Conservation (phyloP, 2,329 filamentous ascomycete species). For the Hymenoscyphus salicellus region DNA sequence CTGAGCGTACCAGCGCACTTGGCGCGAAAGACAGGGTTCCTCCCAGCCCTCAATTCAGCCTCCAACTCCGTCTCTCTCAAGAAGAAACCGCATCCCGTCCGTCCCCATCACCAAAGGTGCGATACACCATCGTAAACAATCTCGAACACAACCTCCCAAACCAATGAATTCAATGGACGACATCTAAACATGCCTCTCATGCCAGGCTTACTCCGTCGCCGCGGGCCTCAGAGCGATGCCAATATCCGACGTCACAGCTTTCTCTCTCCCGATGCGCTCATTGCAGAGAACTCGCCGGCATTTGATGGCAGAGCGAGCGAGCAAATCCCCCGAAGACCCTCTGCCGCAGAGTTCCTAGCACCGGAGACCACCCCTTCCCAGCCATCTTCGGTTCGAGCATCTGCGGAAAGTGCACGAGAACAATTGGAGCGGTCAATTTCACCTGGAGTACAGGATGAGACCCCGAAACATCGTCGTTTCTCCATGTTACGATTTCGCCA, state of each 20-base stretch:
- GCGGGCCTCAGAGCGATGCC: conserved; percentile 29
- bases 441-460: conserved; percentile 54
- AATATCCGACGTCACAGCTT: conserved; percentile 36
- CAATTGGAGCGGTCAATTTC: conserved; percentile 25
- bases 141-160: neutral
- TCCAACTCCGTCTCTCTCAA: neutral
- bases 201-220: conserved; percentile 32
- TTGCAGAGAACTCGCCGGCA: conserved; percentile 15
- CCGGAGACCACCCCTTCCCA: conserved; percentile 19
- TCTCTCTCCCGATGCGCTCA: conserved; percentile 23
- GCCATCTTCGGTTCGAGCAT: conserved; percentile 16
- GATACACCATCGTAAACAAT: neutral
- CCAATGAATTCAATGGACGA: conserved; percentile 23
- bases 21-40: conserved; percentile 7
- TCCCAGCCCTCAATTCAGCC: conserved; percentile 12
- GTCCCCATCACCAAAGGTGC: neutral
- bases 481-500: conserved; percentile 81
- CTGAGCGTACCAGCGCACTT: conserved; percentile 7
- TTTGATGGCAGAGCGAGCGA: conserved; percentile 34
- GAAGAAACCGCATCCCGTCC: neutral
- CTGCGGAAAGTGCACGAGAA: conserved; percentile 22
- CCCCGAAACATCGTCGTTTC: conserved; percentile 58
- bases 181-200: conserved; percentile 31
- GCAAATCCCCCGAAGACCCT: conserved; percentile 34
- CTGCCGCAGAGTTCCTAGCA: conserved; percentile 31